phyloP scores from a whole-genome alignment of 2,329 filamentous ascomycete species.

The Aureobasidium mangrovei region DNA sequence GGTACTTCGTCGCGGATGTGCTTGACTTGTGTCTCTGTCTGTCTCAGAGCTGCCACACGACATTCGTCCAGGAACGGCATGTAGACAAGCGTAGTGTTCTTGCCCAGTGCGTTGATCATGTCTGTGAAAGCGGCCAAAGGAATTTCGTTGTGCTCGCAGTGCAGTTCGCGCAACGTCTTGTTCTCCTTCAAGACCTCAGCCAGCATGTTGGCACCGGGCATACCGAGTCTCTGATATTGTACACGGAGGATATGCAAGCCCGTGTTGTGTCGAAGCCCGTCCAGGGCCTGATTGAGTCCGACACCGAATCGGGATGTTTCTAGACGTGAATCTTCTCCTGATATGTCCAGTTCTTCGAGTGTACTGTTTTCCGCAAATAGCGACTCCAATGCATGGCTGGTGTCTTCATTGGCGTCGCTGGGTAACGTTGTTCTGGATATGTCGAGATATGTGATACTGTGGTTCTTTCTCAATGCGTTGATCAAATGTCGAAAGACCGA shows the following conservation, averaged over 20 bases:
- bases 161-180: slow-evolving; percentile 51
- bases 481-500: slow-evolving; percentile 55
- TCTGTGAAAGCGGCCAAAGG: slow-evolving; percentile 62
- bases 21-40: slow-evolving; percentile 48
- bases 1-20: slow-evolving; percentile 37
- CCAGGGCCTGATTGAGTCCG: slow-evolving; percentile 57
- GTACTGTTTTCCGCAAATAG: slow-evolving; percentile 61
- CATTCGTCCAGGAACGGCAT: slow-evolving; percentile 57
- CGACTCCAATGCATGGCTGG: slow-evolving; percentile 52
- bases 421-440: slow-evolving; percentile 63
- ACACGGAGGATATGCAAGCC: slow-evolving; percentile 55
- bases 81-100: slow-evolving; percentile 53
- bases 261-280: slow-evolving; percentile 55
- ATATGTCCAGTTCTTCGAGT: slow-evolving; percentile 59
- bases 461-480: slow-evolving; percentile 53
- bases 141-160: slow-evolving; percentile 65
- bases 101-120: slow-evolving; percentile 58
- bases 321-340: slow-evolving; percentile 62
- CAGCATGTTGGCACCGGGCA: slow-evolving; percentile 60
- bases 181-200: slow-evolving; percentile 61
- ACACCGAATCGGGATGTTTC: slow-evolving; percentile 61
- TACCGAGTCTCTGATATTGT: slow-evolving; percentile 58
- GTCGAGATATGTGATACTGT: slow-evolving; percentile 54
- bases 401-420: slow-evolving; percentile 58
- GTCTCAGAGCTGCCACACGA: slow-evolving; percentile 51